Evolutionary conservation across 2,329 filamentous ascomycete species (phyloP).

Genomic region (Aureobasidium subglaciale): DNA sequence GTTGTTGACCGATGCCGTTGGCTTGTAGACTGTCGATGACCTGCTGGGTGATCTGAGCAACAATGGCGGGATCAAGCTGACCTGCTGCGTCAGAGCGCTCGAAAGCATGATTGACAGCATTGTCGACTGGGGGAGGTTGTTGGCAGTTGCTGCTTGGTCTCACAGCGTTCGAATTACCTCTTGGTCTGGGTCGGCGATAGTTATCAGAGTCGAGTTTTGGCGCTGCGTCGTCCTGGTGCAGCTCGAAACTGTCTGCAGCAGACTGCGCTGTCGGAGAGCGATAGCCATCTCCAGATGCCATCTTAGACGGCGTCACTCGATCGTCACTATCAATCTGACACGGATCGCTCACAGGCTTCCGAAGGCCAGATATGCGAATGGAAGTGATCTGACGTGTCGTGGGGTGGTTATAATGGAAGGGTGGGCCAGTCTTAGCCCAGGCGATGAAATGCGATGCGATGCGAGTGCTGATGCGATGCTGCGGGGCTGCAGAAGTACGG

Average conservation of each 20-base stretch:
- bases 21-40: conserved; percentile 42
- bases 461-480: not conserved
- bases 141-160: not conserved
- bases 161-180: not conserved
- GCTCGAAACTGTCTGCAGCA: conserved; percentile 2
- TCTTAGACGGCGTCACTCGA: not conserved
- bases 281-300: conserved; percentile 4
- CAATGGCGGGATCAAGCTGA: conserved; percentile 52
- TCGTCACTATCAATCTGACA: not conserved
- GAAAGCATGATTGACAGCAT: conserved; percentile 52
- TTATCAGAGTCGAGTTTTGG: not conserved
- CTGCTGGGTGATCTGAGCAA: conserved; percentile 54
- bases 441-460: not conserved
- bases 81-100: conserved; percentile 43
- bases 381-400: not conserved
- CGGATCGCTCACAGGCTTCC: not conserved
- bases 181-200: not conserved
- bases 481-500: not conserved
- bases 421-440: not conserved
- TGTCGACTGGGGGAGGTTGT: conserved; percentile 41
- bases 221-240: not conserved
- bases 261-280: not conserved
- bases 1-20: conserved; percentile 28
- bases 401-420: not conserved
- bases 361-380: not conserved